Conservation (phyloP, 2,329 filamentous ascomycete species). For the Nannizziopsis barbatae region DNA sequence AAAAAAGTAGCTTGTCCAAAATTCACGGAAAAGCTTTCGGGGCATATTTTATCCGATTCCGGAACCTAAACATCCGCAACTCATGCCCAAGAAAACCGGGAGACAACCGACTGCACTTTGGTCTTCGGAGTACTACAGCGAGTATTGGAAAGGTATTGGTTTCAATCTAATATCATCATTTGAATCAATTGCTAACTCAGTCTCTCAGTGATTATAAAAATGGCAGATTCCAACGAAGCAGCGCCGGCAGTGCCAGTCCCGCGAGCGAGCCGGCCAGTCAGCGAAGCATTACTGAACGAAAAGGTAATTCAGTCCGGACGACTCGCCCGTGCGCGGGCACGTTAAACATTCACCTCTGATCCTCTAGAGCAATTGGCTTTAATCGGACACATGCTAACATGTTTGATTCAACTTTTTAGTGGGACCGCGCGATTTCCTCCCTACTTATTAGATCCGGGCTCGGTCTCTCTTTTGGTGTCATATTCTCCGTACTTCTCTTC, state of each 20-base stretch:
- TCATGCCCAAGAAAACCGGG: constrained; percentile 6
- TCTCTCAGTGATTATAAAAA: constrained; percentile 20
- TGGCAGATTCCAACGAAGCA: constrained; percentile 46
- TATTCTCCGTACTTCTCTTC: constrained; percentile 97
- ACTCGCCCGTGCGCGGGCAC: neutral
- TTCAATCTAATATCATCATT: neutral
- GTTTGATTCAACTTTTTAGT: constrained; percentile 49
- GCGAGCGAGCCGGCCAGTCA: constrained; percentile 67
- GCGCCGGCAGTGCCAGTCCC: constrained; percentile 54
- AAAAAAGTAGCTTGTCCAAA: constrained; percentile 9
- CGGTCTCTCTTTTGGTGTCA: constrained; percentile 91
- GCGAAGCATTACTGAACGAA: constrained; percentile 95
- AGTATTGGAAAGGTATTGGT: too few relatives aligned
- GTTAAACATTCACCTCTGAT: neutral
- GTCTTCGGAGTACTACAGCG: neutral
- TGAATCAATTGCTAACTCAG: constrained; percentile 1
- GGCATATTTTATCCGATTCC: constrained; percentile 31
- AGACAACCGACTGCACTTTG: constrained; percentile 6
- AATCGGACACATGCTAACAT: neutral
- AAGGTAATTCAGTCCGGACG: constrained; percentile 54
- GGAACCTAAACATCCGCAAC: constrained; percentile 9
- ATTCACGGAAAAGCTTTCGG: constrained; percentile 14
- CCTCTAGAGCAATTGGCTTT: neutral
- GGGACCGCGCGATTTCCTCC: constrained; percentile 97
- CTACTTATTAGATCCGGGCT: constrained; percentile 93